phyloP scores from a whole-genome alignment of 2,329 filamentous ascomycete species.

The Biscogniauxia sp. region DNA sequence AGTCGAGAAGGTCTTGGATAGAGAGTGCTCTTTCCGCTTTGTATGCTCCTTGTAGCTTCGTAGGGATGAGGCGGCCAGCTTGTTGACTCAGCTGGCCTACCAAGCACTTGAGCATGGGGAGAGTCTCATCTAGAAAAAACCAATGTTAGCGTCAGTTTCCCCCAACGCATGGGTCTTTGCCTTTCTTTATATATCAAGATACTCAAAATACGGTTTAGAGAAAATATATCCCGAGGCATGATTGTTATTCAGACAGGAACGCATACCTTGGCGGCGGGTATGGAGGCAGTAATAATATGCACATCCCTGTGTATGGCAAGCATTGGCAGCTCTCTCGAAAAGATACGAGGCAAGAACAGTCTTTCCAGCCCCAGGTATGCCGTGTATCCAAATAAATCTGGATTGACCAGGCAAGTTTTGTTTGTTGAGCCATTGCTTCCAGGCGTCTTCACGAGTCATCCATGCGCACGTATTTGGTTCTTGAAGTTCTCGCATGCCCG shows the following conservation, averaged over 20 bases:
- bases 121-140: constrained; percentile 23
- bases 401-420: neutral
- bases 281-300: constrained; percentile 34
- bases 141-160: neutral
- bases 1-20: constrained; percentile 18
- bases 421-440: constrained; percentile 5
- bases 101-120: constrained; percentile 26
- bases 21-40: constrained; percentile 5
- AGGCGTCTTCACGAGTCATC: constrained; percentile 5
- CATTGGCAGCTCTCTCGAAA: constrained; percentile 19
- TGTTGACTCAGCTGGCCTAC: constrained; percentile 25
- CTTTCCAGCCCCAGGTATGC: constrained; percentile 29
- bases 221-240: neutral
- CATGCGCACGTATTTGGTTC: constrained; percentile 13
- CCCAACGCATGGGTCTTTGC: no score
- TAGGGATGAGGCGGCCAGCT: constrained; percentile 13
- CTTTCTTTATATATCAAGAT: no score
- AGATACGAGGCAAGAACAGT: constrained; percentile 30
- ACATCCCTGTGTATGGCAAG: constrained; percentile 14
- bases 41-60: constrained; percentile 13
- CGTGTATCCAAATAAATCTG: constrained; percentile 18
- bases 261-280: constrained; percentile 16
- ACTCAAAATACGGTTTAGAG: neutral
- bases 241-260: neutral
- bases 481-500: constrained; percentile 1